Evolutionary conservation across 2,329 filamentous ascomycete genomes (phyloP).

Genomic region (Penicillium brasilianum): DNA sequence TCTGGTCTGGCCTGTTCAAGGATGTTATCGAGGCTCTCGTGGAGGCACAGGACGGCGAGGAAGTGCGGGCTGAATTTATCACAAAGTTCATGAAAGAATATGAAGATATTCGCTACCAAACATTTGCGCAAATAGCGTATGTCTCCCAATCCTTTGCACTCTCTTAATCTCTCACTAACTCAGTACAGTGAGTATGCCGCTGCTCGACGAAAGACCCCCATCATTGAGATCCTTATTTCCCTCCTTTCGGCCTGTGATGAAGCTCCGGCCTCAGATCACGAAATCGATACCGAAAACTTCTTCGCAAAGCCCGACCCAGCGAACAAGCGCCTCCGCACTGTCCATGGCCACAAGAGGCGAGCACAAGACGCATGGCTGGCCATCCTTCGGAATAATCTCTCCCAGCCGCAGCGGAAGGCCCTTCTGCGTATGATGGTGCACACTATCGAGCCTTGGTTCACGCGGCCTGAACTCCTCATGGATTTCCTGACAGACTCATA

Average conservation of each 20-base stretch:
- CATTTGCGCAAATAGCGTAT: constrained; percentile 75
- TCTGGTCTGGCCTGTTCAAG: constrained; percentile 73
- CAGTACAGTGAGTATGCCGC: constrained; percentile 43
- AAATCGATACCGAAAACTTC: constrained; percentile 41
- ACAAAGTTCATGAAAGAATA: constrained; percentile 79
- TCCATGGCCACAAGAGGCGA: constrained; percentile 74
- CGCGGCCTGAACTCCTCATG: constrained; percentile 84
- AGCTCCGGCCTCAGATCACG: constrained; percentile 59
- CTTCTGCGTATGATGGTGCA: constrained; percentile 76
- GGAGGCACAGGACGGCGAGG: constrained; percentile 59
- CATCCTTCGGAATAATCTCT: constrained; percentile 68
- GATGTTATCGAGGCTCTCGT: constrained; percentile 69
- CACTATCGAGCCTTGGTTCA: constrained; percentile 87
- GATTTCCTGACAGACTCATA: constrained; percentile 97
- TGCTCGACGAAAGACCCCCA: constrained; percentile 32
- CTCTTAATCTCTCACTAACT: constrained; percentile 10
- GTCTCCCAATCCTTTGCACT: constrained; percentile 36
- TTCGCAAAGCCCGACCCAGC: constrained; percentile 62
- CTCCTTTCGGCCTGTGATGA: constrained; percentile 63
- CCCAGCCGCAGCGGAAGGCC: constrained; percentile 75
- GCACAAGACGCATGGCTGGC: constrained; percentile 88
- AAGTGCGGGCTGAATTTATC: constrained; percentile 72
- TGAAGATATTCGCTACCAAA: constrained; percentile 84
- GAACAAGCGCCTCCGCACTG: constrained; percentile 69
- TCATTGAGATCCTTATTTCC: constrained; percentile 45